Base-by-base conservation (phyloP, 2,329 filamentous ascomycete genomes). In the Hyphodiscus sp. region DNA sequence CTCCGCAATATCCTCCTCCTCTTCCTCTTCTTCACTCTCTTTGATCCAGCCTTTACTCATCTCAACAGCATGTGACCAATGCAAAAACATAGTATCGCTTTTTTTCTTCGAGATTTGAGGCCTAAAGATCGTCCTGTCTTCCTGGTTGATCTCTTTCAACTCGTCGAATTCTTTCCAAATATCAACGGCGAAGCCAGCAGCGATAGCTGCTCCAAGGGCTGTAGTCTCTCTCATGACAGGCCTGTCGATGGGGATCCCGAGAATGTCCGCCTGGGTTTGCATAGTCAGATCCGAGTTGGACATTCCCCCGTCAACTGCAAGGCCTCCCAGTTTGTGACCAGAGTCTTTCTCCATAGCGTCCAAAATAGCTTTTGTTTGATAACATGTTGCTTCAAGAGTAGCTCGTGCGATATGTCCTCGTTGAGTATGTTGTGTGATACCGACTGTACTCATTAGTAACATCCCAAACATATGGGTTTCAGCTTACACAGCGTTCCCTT, bases 201-300 rank as follows among this genome's bases (percentile, higher is more conserved):
- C 89, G 63, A 95, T 92, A 47, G 91, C 91, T 15, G 91, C 90
- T 23, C 91, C 91, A 1, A 96, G 79, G 0, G 90, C 87, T 1
- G 91, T 96, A 3, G 90, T 95, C 74, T 96, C 91, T 53, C 88
- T 85, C 91, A 96, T 95, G 52, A 82, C 79, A 0, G 91, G 91
- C 20, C 91, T 83, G 68, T 91, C 83, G 56, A 96, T 87, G 26
- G 85, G 86, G 61, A 95, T 94, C 52, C 84, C 74, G 63, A 87
- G 89, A 49, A 96, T 80, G 71, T 95, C 86, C 58, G 91, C 86
- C 78, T 96, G 91, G 5, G 87, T 90, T 78, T 57, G 90, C 91
- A 96, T 96, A 72, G 86, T 90, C 52, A 95, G 77, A 67, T 91
- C 86, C 11, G 88, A 92, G 71, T 89, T 92, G 64, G 86, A 91